Conservation (phyloP, 2,329 filamentous ascomycete genomes). For the Cercospora brassicicola region DNA sequence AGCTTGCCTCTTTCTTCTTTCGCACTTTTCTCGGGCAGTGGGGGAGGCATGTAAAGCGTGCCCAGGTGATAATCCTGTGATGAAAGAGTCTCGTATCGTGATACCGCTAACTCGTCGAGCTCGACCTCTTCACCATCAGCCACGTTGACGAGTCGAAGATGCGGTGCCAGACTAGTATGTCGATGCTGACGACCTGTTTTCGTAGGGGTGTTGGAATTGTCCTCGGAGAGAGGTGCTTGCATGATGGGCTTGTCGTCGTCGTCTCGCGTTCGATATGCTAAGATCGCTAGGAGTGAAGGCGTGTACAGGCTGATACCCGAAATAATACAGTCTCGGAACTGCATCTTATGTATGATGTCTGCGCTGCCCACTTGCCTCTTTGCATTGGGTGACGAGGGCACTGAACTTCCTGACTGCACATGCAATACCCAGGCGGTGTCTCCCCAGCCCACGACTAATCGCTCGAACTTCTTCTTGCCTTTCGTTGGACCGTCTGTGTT, state of each 20-base stretch:
- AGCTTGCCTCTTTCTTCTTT: constrained; percentile 66
- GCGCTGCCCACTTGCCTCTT: constrained; percentile 75
- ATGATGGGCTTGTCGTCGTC: constrained; percentile 60
- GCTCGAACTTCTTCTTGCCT: constrained; percentile 56
- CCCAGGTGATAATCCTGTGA: constrained; percentile 90
- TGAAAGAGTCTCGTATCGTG: constrained; percentile 80
- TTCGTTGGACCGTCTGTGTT: constrained; percentile 27
- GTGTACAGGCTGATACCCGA: constrained; percentile 97
- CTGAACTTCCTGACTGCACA: constrained; percentile 70
- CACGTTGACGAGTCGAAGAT: constrained; percentile 87
- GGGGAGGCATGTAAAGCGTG: constrained; percentile 74
- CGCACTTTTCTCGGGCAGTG: constrained; percentile 59
- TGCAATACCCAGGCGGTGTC: constrained; percentile 95
- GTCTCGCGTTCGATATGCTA: constrained; percentile 82
- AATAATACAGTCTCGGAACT: constrained; percentile 91
- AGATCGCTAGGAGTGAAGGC: constrained; percentile 81
- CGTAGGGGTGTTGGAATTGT: constrained; percentile 55
- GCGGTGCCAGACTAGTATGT: constrained; percentile 78
- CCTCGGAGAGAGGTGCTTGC: constrained; percentile 23
- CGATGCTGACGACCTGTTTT: constrained; percentile 66
- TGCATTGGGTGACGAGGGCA: constrained; percentile 62
- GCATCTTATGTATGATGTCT: constrained; percentile 88
- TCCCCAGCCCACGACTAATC: constrained; percentile 91
- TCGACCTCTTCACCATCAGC: constrained; percentile 79
- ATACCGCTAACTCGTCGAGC: constrained; percentile 81